Evolutionary conservation across 2,329 filamentous ascomycete genomes (phyloP).

Genomic region (Claviceps sp.): DNA sequence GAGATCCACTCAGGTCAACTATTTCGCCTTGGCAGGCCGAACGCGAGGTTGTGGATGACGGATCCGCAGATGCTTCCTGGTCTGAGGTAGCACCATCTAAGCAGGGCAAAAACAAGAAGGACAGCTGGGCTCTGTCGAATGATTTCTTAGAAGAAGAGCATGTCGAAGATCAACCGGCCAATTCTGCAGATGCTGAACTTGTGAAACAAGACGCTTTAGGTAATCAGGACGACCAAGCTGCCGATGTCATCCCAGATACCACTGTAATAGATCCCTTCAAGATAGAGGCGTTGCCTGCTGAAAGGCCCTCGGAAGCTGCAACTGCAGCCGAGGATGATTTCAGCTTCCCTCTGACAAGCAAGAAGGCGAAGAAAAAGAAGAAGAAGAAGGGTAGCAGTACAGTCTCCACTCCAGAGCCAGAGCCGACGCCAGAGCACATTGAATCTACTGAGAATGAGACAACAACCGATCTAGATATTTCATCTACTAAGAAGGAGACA

Average conservation of each 20-base stretch:
- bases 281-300: neutral
- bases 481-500: neutral
- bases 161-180: neutral
- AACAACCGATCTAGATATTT: neutral
- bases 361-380: constrained; percentile 19
- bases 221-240: neutral
- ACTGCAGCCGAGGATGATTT: constrained; percentile 10
- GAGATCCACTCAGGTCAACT: constrained; percentile 12
- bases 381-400: constrained; percentile 19
- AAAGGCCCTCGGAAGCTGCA: constrained; percentile 1
- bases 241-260: neutral
- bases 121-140: constrained; percentile 7
- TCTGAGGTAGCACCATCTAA: constrained; percentile 8
- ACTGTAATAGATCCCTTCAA: neutral
- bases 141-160: constrained; percentile 7
- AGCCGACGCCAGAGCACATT: constrained; percentile 3
- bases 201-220: neutral
- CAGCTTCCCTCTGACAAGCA: constrained; percentile 8
- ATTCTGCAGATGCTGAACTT: neutral
- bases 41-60: constrained; percentile 4
- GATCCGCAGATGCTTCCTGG: constrained; percentile 1
- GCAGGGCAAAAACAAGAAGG: constrained; percentile 20
- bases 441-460: neutral
- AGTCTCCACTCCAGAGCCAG: neutral
- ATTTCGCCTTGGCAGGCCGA: constrained; percentile 14